A percentile compares a stretch with the other conserved stretches of the same genome.
phyloP scores from a whole-genome alignment of 768 basidiomycete genomes.

The Pluteus cervinus region DNA sequence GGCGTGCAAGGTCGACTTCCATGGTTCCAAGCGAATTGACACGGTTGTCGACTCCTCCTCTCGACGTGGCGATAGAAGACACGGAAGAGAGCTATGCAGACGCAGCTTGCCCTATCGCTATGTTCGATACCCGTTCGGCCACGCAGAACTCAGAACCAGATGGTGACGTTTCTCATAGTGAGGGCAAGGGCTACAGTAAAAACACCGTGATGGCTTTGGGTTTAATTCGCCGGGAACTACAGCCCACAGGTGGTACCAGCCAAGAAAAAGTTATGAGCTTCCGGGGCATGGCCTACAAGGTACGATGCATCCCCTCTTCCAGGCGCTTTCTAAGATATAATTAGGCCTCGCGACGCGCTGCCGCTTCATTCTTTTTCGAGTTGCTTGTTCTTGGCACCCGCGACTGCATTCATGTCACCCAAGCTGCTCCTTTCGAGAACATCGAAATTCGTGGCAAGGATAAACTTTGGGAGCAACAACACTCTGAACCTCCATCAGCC shows the following conservation, averaged over 20 bases:
- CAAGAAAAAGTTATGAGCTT: conserved; percentile 72
- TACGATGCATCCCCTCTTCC: conserved; percentile 26
- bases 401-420: conserved; percentile 81
- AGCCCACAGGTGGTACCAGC: conserved; percentile 31
- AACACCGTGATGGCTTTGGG: conserved; percentile 83
- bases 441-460: conserved; percentile 79
- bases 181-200: conserved; percentile 76
- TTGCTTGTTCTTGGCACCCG: conserved; percentile 89
- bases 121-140: conserved; percentile 66
- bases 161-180: conserved; percentile 34
- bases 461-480: conserved; percentile 77
- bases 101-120: conserved; percentile 69
- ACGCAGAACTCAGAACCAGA: conserved; percentile 36
- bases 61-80: conserved; percentile 49
- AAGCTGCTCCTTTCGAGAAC: conserved; percentile 73
- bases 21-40: conserved; percentile 50
- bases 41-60: conserved; percentile 61
- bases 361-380: conserved; percentile 97
- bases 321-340: conserved; percentile 4
- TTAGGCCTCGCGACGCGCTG: conserved; percentile 86
- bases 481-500: too few species aligned
- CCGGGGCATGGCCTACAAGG: conserved; percentile 72
- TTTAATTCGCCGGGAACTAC: conserved; percentile 68
- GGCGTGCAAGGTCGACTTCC: too few species aligned
- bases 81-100: conserved; percentile 66